Conservation (phyloP, 2,329 filamentous ascomycete species). For the Cladosporium sp. region DNA sequence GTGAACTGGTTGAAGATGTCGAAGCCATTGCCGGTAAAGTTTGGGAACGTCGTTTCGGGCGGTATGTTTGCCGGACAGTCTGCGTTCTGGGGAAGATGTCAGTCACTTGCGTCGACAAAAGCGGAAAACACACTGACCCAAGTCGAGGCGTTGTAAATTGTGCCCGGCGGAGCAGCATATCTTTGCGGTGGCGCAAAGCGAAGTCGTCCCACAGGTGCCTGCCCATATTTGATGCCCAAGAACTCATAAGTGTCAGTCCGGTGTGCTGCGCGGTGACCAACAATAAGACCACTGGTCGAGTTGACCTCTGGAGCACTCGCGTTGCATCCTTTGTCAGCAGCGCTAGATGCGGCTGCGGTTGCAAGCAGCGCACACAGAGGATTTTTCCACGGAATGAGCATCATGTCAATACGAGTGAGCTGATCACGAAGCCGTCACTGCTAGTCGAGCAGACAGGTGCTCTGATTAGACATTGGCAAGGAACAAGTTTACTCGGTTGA, state of each 20-base stretch:
- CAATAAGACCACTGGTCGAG: neutral
- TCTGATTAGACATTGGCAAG: too few relatives aligned
- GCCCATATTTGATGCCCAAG: conserved; percentile 34
- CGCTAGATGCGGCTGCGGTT: too few relatives aligned
- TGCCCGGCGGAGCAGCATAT: neutral
- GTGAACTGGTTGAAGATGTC: conserved; percentile 20
- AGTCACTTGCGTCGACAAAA: neutral
- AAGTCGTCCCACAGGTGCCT: conserved; percentile 32
- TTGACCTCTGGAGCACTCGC: too few relatives aligned
- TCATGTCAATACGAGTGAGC: too few relatives aligned
- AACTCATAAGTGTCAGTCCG: conserved; percentile 21
- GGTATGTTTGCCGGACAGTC: conserved; percentile 19
- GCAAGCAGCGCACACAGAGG: too few relatives aligned
- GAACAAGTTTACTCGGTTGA: too few relatives aligned
- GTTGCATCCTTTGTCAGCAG: too few relatives aligned
- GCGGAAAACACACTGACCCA: too few relatives aligned
- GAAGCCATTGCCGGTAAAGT: conserved; percentile 23
- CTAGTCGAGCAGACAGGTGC: too few relatives aligned
- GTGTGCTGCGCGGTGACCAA: neutral
- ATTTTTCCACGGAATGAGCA: too few relatives aligned
- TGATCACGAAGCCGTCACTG: too few relatives aligned
- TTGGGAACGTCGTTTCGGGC: conserved; percentile 21
- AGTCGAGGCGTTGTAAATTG: conserved; percentile 11
- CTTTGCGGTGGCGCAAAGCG: conserved; percentile 27
- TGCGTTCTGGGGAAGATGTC: neutral